phyloP scores from a whole-genome alignment of 1,284 basidiomycete species.

The Ganoderma boninense region DNA sequence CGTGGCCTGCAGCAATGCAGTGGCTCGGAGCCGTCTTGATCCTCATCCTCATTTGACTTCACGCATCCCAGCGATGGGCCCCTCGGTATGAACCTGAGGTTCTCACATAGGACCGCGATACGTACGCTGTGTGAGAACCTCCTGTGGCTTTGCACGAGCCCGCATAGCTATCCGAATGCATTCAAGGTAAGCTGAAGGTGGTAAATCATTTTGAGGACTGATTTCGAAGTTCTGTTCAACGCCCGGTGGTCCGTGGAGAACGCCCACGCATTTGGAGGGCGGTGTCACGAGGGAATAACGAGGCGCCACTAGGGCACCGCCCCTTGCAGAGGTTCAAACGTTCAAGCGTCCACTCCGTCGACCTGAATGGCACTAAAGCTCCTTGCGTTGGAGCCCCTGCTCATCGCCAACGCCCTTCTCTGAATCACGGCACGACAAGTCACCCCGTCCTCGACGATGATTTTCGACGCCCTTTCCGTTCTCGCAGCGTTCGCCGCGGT shows the following conservation, averaged over 20 bases:
- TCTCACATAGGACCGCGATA: no score
- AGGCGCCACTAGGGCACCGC: not conserved
- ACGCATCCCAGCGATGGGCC: no score
- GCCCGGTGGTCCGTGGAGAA: not conserved
- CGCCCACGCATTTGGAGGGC: not conserved
- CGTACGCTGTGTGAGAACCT: no score
- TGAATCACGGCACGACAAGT: not conserved
- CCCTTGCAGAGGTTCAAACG: not conserved
- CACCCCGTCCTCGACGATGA: not conserved
- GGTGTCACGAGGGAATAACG: not conserved
- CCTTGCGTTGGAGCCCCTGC: not conserved
- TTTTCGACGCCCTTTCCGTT: not conserved
- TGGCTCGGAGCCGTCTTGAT: no score
- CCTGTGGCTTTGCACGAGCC: no score
- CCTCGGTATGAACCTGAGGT: no score
- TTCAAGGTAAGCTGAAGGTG: no score
- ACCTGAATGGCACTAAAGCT: not conserved
- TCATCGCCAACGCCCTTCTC: not conserved
- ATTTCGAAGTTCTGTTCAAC: no score
- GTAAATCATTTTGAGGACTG: no score
- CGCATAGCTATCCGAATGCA: no score
- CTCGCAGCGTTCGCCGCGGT: not conserved
- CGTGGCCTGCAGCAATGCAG: no score
- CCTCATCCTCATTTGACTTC: no score
- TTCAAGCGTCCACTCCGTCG: not conserved